Base-by-base conservation (phyloP, 257 asterid genomes). In the Plantago elongata region DNA sequence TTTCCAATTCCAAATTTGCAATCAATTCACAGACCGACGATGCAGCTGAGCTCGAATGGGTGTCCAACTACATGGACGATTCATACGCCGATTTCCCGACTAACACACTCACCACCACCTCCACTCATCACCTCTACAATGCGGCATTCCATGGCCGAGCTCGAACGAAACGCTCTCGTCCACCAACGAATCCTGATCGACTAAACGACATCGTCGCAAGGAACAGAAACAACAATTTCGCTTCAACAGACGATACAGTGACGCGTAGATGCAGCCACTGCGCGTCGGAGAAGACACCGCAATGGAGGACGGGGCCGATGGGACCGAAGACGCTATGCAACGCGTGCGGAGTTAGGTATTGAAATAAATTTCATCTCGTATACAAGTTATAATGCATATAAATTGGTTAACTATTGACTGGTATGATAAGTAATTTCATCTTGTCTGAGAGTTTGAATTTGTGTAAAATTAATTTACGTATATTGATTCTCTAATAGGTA, bases 321-420 rank as follows among this genome's bases (percentile, higher is more conserved):
- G 96, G 94, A 3, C 90, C 95, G 54, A 87, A 87, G 77, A 87
- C 95, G 45, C 45, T 84, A 47, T 87, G 95, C 82, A 87, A 87
- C 61, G 96, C 96, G 1, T 87, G 96, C 66, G 96, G 96, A 13
- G 96, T 87, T 14, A 72, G 94, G 27, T 22, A 22, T 22, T 22
- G 2, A 22, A 22, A 22, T 22, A 22, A 22, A 22, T 22, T 22
- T 22, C 27, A 22, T 22, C 27, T 22, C 27, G 27, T 22, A 1
- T 22, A 22, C 27, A 22, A 22, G 27, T 2, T 22, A 22, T 22
- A 22, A n/a, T n/a, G n/a, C n/a, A n/a, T n/a, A 22, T 22, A 22
- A 22, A 22, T 1, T 22, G 27, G 27, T 22, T 22, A 2, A 22
- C 27, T 22, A 2, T 22, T 22, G 27, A 22, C 27, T 22, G 27